These are phyloP conservation scores for Rhizophlyctis rosea DNA, from an alignment of 192 early-diverging fungal species.

Conservation along the genomic window DNA sequence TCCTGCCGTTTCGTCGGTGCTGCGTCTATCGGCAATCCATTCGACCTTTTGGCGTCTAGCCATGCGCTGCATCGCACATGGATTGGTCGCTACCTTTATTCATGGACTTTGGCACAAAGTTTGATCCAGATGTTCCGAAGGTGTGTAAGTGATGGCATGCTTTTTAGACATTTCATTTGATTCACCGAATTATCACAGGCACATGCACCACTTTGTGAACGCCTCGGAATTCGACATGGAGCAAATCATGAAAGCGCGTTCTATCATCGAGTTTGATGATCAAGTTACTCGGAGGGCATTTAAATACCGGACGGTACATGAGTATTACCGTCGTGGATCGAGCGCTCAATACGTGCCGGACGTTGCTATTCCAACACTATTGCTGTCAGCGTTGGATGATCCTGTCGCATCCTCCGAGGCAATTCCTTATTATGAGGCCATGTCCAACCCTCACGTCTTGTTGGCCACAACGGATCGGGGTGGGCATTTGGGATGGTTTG, in stretches of 20 bases:
- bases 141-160: too few species aligned
- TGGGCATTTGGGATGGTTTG: constrained; percentile 92
- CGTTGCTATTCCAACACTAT: constrained; percentile 73
- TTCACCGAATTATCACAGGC: constrained; percentile 14
- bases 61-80: constrained; percentile 47
- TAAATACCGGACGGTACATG: constrained; percentile 76
- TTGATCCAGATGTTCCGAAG: constrained; percentile 48
- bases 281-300: constrained; percentile 66
- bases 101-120: constrained; percentile 52
- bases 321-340: constrained; percentile 56
- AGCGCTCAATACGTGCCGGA: constrained; percentile 42
- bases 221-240: constrained; percentile 46
- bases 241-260: constrained; percentile 49
- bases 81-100: constrained; percentile 59
- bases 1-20: constrained; percentile 71
- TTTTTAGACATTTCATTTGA: constrained; percentile 11
- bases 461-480: constrained; percentile 78
- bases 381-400: constrained; percentile 83
- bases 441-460: constrained; percentile 73
- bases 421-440: constrained; percentile 71
- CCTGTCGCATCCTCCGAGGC: constrained; percentile 71
- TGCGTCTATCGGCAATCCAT: constrained; percentile 84
- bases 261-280: constrained; percentile 84
- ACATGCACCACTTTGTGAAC: constrained; percentile 42
- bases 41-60: constrained; percentile 63